Conservation (phyloP, 2,329 filamentous ascomycete species). For the Onygenales sp. region DNA sequence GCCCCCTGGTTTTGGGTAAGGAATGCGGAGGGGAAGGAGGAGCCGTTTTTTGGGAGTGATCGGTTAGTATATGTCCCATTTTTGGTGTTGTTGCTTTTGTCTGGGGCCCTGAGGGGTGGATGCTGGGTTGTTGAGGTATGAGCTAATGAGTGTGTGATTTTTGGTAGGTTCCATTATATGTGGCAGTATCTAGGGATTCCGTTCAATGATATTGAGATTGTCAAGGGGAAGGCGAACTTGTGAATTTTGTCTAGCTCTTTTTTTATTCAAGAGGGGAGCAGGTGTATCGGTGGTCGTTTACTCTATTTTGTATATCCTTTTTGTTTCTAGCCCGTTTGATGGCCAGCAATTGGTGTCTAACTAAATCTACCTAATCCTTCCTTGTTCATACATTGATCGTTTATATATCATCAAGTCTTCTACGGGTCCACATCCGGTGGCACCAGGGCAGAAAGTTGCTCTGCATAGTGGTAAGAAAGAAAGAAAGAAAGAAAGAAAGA, state of each 20-base stretch:
- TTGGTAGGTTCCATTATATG: conserved; percentile 11
- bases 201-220: conserved; percentile 10
- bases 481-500: too few species aligned
- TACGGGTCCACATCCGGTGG: too few species aligned
- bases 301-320: too few species aligned
- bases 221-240: background rate
- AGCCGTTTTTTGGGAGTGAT: conserved; percentile 16
- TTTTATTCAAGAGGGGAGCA: background rate
- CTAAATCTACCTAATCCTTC: too few species aligned
- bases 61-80: background rate
- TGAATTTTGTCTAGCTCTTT: background rate
- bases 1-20: conserved; percentile 66
- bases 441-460: too few species aligned
- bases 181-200: conserved; percentile 12
- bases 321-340: too few species aligned
- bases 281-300: background rate
- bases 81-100: too few species aligned
- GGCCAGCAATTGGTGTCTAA: too few species aligned
- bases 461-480: too few species aligned
- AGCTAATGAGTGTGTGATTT: background rate
- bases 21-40: conserved; percentile 28
- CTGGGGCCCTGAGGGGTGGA: background rate
- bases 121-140: background rate
- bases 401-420: too few species aligned
- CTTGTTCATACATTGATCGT: too few species aligned